Evolutionary conservation across 1,284 basidiomycete species (phyloP).

Genomic region (Cystobasidiaceae sp.): DNA sequence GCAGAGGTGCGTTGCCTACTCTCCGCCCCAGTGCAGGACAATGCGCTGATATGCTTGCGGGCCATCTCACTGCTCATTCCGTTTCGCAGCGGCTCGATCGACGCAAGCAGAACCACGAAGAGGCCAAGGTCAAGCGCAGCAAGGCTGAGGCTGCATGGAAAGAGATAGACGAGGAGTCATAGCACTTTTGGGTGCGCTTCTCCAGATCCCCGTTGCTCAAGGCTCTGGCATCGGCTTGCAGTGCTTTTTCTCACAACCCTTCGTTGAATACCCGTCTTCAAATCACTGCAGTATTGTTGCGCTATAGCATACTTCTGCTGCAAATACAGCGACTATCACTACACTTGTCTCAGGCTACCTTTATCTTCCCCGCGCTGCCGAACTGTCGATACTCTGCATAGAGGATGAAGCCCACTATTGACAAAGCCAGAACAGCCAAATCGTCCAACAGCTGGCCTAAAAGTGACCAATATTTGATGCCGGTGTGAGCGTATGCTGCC

Average conservation of each 20-base stretch:
- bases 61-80: not conserved
- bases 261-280: not conserved
- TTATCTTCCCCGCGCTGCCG: constrained; percentile 8
- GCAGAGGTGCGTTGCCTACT: constrained; percentile 11
- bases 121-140: constrained; percentile 24
- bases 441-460: constrained; percentile 31
- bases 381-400: constrained; percentile 20
- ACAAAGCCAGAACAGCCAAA: constrained; percentile 27
- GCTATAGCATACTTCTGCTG: not conserved
- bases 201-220: not conserved
- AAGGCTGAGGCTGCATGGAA: constrained; percentile 26
- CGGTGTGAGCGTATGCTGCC: constrained; percentile 22
- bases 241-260: not conserved
- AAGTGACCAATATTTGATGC: constrained; percentile 32
- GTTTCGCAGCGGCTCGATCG: constrained; percentile 11
- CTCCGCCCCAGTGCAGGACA: not conserved
- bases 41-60: not conserved
- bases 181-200: not conserved
- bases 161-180: constrained; percentile 31
- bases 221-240: not conserved
- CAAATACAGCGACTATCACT: too few relatives aligned
- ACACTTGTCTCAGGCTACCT: constrained; percentile 2
- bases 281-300: not conserved
- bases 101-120: constrained; percentile 24
- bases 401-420: constrained; percentile 21